Conservation (phyloP, 139 green algal species). For the Trebouxia sp. region DNA sequence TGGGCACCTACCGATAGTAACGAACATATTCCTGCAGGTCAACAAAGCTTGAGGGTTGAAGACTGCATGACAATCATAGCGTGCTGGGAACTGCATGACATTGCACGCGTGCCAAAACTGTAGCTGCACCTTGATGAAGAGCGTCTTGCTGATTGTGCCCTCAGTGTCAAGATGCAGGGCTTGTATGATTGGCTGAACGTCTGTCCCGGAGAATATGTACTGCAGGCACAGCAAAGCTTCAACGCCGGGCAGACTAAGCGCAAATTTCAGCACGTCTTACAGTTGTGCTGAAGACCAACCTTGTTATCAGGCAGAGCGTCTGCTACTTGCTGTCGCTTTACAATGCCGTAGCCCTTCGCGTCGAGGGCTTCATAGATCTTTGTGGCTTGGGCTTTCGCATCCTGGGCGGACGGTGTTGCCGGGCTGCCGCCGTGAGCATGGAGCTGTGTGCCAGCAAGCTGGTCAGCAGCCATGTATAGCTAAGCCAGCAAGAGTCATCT, state of each 20-base stretch:
- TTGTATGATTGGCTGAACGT: constrained; percentile 20
- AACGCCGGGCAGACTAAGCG: no score
- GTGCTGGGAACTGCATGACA: no score
- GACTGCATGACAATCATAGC: no score
- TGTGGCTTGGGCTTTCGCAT: constrained; percentile 8
- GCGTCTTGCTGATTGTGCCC: constrained; percentile 11
- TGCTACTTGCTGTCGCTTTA: constrained; percentile 5
- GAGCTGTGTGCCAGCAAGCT: not conserved
- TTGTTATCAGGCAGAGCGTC: constrained; percentile 8
- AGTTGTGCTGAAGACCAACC: no score
- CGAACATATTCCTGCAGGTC: not conserved
- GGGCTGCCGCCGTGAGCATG: no score
- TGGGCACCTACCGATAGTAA: constrained; percentile 1
- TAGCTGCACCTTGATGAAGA: constrained; percentile 1
- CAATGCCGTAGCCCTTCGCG: constrained; percentile 13
- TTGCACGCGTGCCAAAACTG: not conserved
- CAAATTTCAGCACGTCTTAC: no score
- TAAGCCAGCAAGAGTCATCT: no score
- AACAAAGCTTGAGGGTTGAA: not conserved
- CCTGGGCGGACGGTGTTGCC: not conserved
- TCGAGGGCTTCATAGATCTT: constrained; percentile 13
- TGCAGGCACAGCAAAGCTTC: not conserved
- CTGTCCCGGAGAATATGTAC: not conserved
- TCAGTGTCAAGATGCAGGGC: constrained; percentile 23
- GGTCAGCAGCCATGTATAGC: not conserved